These are phyloP conservation scores for Warburgia ugandensis DNA, from an alignment of 164 flowering plant species.

Conservation along the genomic window DNA sequence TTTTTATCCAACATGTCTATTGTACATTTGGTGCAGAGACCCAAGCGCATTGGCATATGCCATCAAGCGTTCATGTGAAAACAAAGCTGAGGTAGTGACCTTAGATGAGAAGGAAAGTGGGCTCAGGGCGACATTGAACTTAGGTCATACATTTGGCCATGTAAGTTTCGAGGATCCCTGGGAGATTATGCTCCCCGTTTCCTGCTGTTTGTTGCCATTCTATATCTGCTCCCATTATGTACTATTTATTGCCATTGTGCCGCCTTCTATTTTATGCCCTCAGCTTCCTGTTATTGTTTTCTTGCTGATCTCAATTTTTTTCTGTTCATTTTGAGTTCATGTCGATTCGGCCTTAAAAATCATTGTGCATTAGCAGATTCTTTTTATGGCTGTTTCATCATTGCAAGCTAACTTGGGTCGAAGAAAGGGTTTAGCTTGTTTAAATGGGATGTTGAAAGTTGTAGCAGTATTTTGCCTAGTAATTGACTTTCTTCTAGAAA, in stretches of 20 bases:
- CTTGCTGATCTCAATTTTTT: background rate
- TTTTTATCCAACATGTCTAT: background rate
- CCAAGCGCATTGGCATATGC: slow-evolving; percentile 82
- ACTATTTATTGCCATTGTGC: no score
- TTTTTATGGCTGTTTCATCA: no score
- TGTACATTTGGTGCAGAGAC: slow-evolving; percentile 47
- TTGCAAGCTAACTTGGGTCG: no score
- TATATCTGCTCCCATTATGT: background rate
- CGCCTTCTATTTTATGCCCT: no score
- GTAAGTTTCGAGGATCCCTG: slow-evolving; percentile 39
- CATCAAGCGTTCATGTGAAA: slow-evolving; percentile 93
- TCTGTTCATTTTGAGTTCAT: background rate
- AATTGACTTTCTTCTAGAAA: no score
- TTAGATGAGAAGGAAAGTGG: slow-evolving; percentile 97
- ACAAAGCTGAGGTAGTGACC: slow-evolving; percentile 97
- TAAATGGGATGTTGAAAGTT: no score
- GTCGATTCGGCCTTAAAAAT: background rate
- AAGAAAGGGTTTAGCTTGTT: no score
- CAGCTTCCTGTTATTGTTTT: background rate
- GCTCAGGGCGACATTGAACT: slow-evolving; percentile 83
- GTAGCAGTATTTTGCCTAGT: no score
- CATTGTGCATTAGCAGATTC: no score
- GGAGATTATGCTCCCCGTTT: background rate
- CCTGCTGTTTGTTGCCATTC: background rate
- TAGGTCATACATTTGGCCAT: slow-evolving; percentile 99